Conservation (phyloP, 2,329 filamentous ascomycete genomes). For the Achaetomium macrosporum region DNA sequence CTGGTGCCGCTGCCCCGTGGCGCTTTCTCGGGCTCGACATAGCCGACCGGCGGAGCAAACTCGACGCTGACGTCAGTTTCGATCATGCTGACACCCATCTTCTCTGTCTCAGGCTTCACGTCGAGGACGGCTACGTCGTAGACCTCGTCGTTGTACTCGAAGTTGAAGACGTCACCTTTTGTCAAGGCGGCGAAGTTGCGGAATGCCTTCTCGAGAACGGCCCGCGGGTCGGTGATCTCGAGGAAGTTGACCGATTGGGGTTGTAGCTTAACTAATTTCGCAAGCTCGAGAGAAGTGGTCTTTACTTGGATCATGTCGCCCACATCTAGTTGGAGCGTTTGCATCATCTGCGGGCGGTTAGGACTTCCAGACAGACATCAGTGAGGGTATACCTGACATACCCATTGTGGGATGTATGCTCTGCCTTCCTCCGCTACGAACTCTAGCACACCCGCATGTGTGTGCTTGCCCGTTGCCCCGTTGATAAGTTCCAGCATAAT, state of each 20-base stretch:
- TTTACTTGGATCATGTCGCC: slow-evolving; percentile 94
- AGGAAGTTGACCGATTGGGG: slow-evolving; percentile 90
- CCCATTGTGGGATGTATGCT: slow-evolving; percentile 94
- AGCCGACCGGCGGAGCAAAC: slow-evolving; percentile 89
- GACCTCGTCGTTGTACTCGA: slow-evolving; percentile 89
- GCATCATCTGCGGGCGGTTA: slow-evolving; percentile 67
- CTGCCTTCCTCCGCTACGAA: slow-evolving; percentile 97
- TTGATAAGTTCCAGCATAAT: slow-evolving; percentile 96
- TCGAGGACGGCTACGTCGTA: slow-evolving; percentile 93
- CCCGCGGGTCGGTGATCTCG: slow-evolving; percentile 94
- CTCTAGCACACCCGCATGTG: slow-evolving; percentile 91
- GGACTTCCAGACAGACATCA: not conserved
- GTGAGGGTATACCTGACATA: slow-evolving; percentile 35
- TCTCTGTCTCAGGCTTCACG: slow-evolving; percentile 77
- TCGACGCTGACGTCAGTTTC: slow-evolving; percentile 97
- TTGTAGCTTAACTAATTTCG: slow-evolving; percentile 92
- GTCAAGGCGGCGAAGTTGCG: slow-evolving; percentile 92
- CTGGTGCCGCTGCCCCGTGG: slow-evolving; percentile 65
- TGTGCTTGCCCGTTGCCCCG: slow-evolving; percentile 69
- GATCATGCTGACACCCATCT: slow-evolving; percentile 86
- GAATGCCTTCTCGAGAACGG: slow-evolving; percentile 93
- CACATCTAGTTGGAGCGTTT: slow-evolving; percentile 79
- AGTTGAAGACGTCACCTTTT: slow-evolving; percentile 91
- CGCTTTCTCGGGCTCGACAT: slow-evolving; percentile 73
- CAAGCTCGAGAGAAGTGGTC: slow-evolving; percentile 85